Evolutionary conservation across 192 early-diverging fungal species (phyloP).

Genomic region (Linnemannia exigua): DNA sequence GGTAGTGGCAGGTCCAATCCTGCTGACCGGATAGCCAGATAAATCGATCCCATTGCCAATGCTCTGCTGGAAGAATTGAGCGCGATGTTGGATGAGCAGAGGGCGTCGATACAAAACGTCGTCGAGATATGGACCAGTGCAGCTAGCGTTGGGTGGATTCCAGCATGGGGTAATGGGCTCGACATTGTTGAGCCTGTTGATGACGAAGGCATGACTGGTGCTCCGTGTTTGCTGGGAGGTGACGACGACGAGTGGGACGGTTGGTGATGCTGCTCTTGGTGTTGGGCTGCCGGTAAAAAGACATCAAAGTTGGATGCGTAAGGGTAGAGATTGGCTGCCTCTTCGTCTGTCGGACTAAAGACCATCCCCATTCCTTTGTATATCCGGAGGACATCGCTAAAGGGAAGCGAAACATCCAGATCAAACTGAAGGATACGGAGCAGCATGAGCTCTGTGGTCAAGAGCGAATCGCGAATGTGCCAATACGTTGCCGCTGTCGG

Average conservation of each 20-base stretch:
- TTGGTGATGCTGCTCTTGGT: neutral
- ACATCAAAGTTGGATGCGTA: slow-evolving; percentile 49
- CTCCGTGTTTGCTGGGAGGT: slow-evolving; percentile 33
- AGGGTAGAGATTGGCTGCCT: slow-evolving; percentile 45
- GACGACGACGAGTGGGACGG: neutral
- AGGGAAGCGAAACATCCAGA: slow-evolving; percentile 64
- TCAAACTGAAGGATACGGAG: slow-evolving; percentile 65
- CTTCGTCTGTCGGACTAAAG: slow-evolving; percentile 47
- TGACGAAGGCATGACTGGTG: slow-evolving; percentile 21
- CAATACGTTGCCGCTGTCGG: slow-evolving; percentile 59
- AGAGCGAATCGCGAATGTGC: slow-evolving; percentile 60
- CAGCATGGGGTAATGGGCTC: slow-evolving; percentile 21
- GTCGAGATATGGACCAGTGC: slow-evolving; percentile 53
- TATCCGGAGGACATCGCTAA: slow-evolving; percentile 65
- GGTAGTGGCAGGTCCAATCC: slow-evolving; percentile 45
- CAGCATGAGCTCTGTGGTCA: slow-evolving; percentile 65
- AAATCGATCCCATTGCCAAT: slow-evolving; percentile 52
- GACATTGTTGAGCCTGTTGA: slow-evolving; percentile 7
- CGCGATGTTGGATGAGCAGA: slow-evolving; percentile 47
- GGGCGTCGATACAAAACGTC: slow-evolving; percentile 52
- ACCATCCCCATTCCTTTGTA: slow-evolving; percentile 64
- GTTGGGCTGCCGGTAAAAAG: slow-evolving; percentile 33
- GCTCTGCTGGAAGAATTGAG: slow-evolving; percentile 48
- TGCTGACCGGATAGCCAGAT: slow-evolving; percentile 47
- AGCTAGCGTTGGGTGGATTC: slow-evolving; percentile 53